These are phyloP conservation scores for Zangia roseola DNA, from an alignment of 768 basidiomycete genomes.

Conservation along the genomic window DNA sequence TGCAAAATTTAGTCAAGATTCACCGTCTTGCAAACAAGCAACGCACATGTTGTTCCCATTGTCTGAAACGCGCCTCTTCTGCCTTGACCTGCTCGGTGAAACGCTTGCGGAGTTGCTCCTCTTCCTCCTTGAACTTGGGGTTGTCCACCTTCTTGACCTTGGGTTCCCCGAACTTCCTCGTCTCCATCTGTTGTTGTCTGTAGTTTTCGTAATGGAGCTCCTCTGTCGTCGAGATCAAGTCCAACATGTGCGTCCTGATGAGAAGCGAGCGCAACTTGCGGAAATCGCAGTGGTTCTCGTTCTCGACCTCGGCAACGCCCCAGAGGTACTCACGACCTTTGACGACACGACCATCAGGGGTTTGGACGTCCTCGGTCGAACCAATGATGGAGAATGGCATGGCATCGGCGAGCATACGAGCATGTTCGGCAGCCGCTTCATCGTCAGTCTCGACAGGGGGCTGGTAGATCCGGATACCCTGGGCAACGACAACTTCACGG, in stretches of 20 bases:
- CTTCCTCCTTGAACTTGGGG: constrained; percentile 99
- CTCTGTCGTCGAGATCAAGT: constrained; percentile 94
- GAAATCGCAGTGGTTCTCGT: constrained; percentile 99
- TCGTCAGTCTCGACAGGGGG: constrained; percentile 91
- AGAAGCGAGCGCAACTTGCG: constrained; percentile 93
- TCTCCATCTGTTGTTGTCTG: constrained; percentile 99
- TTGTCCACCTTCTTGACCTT: constrained; percentile 99
- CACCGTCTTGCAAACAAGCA: constrained; percentile 4
- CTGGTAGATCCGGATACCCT: constrained; percentile 92
- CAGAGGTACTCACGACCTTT: constrained; percentile 98
- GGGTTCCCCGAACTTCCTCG: constrained; percentile 96
- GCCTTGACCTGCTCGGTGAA: constrained; percentile 99
- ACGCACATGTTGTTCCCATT: constrained; percentile 98
- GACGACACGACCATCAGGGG: constrained; percentile 85
- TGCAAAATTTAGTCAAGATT: constrained; percentile 14
- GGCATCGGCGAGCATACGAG: constrained; percentile 80
- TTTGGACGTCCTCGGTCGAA: constrained; percentile 91
- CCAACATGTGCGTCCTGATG: constrained; percentile 98
- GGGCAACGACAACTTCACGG: constrained; percentile 85
- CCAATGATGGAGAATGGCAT: constrained; percentile 99
- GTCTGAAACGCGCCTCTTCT: constrained; percentile 95
- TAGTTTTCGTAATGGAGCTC: constrained; percentile 98
- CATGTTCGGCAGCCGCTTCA: constrained; percentile 84
- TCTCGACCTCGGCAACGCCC: constrained; percentile 99
- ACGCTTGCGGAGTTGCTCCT: constrained; percentile 92